Evolutionary conservation across 78 protist species (phyloP), one percentile per base, ranked within the genome.

Genomic region (Creolimax fragrantissima): DNA sequence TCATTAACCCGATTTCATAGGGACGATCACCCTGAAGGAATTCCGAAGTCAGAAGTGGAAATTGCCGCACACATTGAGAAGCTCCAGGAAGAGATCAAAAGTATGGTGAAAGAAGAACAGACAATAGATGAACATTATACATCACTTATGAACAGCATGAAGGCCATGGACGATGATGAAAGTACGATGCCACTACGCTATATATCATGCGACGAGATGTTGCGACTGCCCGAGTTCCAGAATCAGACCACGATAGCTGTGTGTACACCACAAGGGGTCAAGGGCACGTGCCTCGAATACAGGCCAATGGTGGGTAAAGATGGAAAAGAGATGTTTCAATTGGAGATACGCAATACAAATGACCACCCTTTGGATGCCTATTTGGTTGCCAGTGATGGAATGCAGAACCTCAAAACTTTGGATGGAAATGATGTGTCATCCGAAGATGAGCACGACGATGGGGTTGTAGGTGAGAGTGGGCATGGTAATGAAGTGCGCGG

Each of bases 301-400:
- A 58, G 11, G 74, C 74, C 74, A 32, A 58, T 58, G 11, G 24
- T 24, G 24, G 74, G 74, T 17, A 58, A 58, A 58, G 74, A 58
- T 58, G 74, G 74, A 32, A 58, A 58, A 24, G 74, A 58, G 74
- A 32, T 58, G 74, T 58, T 58, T 24, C 92, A 92, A n/a, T 93
- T 97, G 35, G 96, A 94, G 42, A 96, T 97, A 5, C 97, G 98
- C 1, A 97, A 97, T 39, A 97, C 97, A 2, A 97, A 96, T 36
- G 96, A 96, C 66, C 67, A 42, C 6, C 11, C 37, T 35, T 32
- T 5, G 3, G 3, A 42, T 4, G 44, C 5, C 24, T 85, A 11
- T 85, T 11, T 5, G 35, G 89, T 35, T 85, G 44, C 35, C 39
- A 4, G 17, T 3, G 42, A 85, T 24, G 74, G 74, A 2, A 58